Evolutionary conservation across 129 eudicot species (phyloP).

Genomic region (Centella asiatica): DNA sequence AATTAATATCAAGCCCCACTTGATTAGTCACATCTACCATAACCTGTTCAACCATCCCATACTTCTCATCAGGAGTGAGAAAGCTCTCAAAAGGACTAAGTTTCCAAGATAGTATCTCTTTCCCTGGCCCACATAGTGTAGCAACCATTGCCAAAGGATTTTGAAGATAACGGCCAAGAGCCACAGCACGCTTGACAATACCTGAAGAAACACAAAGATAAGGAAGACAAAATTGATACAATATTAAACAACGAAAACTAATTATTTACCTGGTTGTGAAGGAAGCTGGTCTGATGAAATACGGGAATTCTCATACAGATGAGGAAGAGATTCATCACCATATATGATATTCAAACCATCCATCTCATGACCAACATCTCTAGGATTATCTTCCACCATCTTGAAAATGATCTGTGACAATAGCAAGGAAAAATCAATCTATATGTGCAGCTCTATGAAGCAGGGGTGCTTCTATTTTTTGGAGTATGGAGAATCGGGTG

Average conservation of each 20-base stretch:
- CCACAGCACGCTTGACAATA: constrained; percentile 79
- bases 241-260: neutral
- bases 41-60: constrained; percentile 70
- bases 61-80: constrained; percentile 80
- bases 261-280: constrained; percentile 41
- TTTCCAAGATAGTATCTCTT: constrained; percentile 80
- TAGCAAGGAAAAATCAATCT: constrained; percentile 16
- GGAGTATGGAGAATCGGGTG: too few relatives aligned
- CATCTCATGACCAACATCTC: constrained; percentile 67
- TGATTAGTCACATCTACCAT: constrained; percentile 91
- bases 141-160: constrained; percentile 89
- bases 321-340: constrained; percentile 86
- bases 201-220: constrained; percentile 28
- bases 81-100: constrained; percentile 62
- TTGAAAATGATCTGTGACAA: constrained; percentile 61
- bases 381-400: constrained; percentile 60
- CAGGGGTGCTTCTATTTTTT: too few relatives aligned
- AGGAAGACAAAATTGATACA: neutral
- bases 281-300: constrained; percentile 80
- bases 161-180: constrained; percentile 85
- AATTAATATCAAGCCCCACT: constrained; percentile 81
- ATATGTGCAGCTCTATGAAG: too few relatives aligned
- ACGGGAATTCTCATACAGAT: constrained; percentile 75
- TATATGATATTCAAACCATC: constrained; percentile 62
- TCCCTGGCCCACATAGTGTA: constrained; percentile 72